Evolutionary conservation across 192 early-diverging fungal species (phyloP).

Genomic region (Phycomyces nitens): DNA sequence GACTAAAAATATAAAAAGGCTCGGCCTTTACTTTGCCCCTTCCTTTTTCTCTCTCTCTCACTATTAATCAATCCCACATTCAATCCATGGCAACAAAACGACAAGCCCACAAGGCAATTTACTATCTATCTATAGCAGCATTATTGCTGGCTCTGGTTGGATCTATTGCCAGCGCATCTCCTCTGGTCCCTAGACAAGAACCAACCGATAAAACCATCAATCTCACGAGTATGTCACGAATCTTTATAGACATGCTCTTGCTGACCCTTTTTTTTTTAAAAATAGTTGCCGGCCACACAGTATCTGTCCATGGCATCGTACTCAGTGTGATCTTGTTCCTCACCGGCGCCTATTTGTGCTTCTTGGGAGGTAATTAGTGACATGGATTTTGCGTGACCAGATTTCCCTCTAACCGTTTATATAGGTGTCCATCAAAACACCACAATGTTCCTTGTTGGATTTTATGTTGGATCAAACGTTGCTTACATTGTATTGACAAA

Average conservation of each 20-base stretch:
- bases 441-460: conserved; percentile 76
- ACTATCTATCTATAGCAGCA: not conserved
- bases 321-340: conserved; percentile 29
- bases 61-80: not conserved
- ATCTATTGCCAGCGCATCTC: not conserved
- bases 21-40: not conserved
- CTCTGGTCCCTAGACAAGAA: not conserved
- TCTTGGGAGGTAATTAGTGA: conserved; percentile 26
- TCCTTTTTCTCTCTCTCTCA: not conserved
- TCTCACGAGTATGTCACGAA: conserved; percentile 1
- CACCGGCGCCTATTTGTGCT: conserved; percentile 31
- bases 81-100: conserved; percentile 6
- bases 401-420: not conserved
- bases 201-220: not conserved
- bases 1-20: not conserved
- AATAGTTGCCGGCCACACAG: conserved; percentile 17
- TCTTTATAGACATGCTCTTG: no score
- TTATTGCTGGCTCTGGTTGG: not conserved
- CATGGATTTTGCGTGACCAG: no score
- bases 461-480: conserved; percentile 58
- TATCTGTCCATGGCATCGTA: conserved; percentile 25
- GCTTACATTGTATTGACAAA: conserved; percentile 49
- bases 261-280: not conserved
- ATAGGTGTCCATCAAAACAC: conserved; percentile 36
- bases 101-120: not conserved